Percentiles rank a stretch among this genome's conserved stretches.
These are phyloP conservation scores for Paramecium tetraurelia DNA, from an alignment of 73 alveolate species.

Conservation along the genomic window DNA sequence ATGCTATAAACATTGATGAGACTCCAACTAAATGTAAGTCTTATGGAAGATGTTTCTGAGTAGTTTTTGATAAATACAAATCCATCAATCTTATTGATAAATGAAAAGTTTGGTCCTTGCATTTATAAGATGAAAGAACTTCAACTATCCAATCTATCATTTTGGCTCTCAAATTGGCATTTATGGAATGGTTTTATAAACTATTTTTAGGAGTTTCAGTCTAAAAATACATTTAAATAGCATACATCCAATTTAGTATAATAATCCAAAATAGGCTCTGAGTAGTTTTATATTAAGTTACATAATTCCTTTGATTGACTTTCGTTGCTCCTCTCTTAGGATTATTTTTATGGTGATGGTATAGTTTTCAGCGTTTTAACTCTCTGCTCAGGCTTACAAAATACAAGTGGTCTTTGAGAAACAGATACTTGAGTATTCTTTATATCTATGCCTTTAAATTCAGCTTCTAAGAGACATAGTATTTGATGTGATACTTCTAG, in stretches of 20 bases:
- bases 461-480: neutral
- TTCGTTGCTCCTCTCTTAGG: neutral
- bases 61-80: neutral
- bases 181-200: conserved; percentile 68
- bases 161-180: conserved; percentile 77
- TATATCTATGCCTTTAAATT: neutral
- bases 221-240: neutral
- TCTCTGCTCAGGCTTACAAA: neutral
- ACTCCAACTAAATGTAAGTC: conserved; percentile 77
- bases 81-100: conserved; percentile 87
- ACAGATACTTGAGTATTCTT: neutral
- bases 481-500: neutral
- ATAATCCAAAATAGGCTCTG: neutral
- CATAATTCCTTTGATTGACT: neutral
- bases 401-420: neutral
- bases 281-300: neutral
- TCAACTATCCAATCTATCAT: conserved; percentile 97
- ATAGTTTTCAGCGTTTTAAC: neutral
- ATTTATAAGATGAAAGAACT: conserved; percentile 78
- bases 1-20: conserved; percentile 72
- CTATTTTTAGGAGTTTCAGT: neutral
- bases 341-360: neutral
- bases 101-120: conserved; percentile 78
- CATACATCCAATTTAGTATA: neutral
- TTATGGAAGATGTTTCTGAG: conserved; percentile 36